Evolutionary conservation across 2,329 filamentous ascomycete species (phyloP), one percentile per base, ranked within the genome.

Genomic region (Thelonectria rubi): DNA sequence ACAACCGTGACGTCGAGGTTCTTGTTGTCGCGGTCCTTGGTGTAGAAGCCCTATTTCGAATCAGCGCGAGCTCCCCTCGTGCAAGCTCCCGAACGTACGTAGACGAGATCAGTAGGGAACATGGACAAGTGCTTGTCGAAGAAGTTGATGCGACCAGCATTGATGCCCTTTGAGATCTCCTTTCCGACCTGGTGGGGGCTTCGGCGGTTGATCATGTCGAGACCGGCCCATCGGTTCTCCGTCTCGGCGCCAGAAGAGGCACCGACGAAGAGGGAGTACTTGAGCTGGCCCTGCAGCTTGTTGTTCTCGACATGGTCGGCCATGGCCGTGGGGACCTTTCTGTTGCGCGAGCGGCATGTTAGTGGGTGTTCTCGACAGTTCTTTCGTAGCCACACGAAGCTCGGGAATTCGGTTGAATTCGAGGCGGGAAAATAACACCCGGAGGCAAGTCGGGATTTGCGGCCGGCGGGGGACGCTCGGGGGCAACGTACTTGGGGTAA

Each of bases 101-200:
- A 95, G 76, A 94, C 90, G 66, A 97, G 81, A 75, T 97, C 93
- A 40, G 89, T 85, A 4, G 93, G 93, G 76, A 97, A 97, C 93
- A 96, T 96, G 78, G 90, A 93, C 74, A 97, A 77, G 80, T 97
- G 93, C 81, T 97, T 97, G 77, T 97, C 93, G 75, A 96, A 97
- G 79, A 97, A 97, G 65, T 94, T 88, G 79, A 97, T 97, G 68
- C 90, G 85, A 45, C 93, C 93, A 70, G 90, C 88, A 77, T 97
- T 97, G 80, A 97, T 96, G 10, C 93, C 93, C 81, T 92, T 94
- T 63, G 93, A 87, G 67, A 97, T 97, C 61, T 91, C 86, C 82
- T 96, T 97, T 74, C 93, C 93, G 63, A 97, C 93, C 76, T 97
- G 93, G 79, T 97, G 93, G 58, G 93, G 93, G 69, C 87, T 86